Conservation (phyloP, 1,139 yeast species). For the Yamadazyma atlantica region DNA sequence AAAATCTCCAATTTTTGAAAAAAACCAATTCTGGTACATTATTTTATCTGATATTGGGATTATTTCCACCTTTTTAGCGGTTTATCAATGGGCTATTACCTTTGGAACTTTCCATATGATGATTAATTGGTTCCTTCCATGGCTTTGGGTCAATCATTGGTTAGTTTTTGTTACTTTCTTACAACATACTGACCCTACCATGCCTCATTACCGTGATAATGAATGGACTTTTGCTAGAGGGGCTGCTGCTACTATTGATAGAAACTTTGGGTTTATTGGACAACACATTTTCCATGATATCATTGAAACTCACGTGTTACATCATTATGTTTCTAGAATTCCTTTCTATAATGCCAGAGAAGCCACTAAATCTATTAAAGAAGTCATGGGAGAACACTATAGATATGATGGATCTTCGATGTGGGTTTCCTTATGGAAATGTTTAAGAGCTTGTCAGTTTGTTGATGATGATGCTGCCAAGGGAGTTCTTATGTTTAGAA, state of each 20-base stretch:
- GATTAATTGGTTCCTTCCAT: slow-evolving; percentile 76
- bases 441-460: slow-evolving; percentile 72
- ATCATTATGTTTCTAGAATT: slow-evolving; percentile 80
- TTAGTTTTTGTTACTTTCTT: slow-evolving; percentile 80
- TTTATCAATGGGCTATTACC: slow-evolving; percentile 62
- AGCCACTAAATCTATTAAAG: slow-evolving; percentile 74
- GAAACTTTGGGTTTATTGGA: slow-evolving; percentile 82
- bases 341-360: slow-evolving; percentile 86
- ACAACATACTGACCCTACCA: slow-evolving; percentile 79
- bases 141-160: slow-evolving; percentile 86
- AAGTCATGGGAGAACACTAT: slow-evolving; percentile 83
- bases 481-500: slow-evolving; percentile 79
- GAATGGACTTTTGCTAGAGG: slow-evolving; percentile 90
- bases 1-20: slow-evolving; percentile 68
- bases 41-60: slow-evolving; percentile 75
- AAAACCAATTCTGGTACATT: slow-evolving; percentile 67
- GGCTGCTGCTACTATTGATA: slow-evolving; percentile 84
- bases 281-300: slow-evolving; percentile 82
- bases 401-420: slow-evolving; percentile 66
- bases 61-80: slow-evolving; percentile 47
- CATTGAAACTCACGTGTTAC: slow-evolving; percentile 86
- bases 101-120: slow-evolving; percentile 65
- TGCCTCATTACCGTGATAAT: slow-evolving; percentile 73
- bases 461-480: slow-evolving; percentile 67
- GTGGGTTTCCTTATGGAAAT: slow-evolving; percentile 71